Percentiles rank a stretch among this genome's conserved stretches.
Conservation (phyloP, 345 rosid genomes). For the Brassica napus region DNA sequence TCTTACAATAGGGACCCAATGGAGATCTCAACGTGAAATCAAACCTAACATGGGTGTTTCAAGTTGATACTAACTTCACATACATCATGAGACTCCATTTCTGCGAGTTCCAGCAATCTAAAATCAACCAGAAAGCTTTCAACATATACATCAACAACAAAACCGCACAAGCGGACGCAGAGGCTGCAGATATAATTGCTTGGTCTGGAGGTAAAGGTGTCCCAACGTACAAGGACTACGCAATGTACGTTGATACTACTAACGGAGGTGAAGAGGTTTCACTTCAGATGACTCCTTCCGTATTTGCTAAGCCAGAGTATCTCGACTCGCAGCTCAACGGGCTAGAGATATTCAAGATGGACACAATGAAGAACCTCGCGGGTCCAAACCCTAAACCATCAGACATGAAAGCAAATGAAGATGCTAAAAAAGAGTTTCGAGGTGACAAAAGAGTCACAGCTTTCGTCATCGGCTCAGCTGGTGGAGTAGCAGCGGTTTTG, state of each 20-base stretch:
- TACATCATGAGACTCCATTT: conserved; percentile 76
- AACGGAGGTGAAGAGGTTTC: conserved; percentile 39
- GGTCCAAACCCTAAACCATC: conserved; percentile 71
- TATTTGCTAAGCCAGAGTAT: conserved; percentile 42
- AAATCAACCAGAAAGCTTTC: conserved; percentile 63
- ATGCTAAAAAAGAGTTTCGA: conserved; percentile 11
- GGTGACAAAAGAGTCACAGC: conserved; percentile 34
- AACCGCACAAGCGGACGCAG: conserved; percentile 46
- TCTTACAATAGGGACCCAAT: conserved; percentile 40
- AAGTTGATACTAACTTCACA: conserved; percentile 65
- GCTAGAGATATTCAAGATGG: conserved; percentile 75
- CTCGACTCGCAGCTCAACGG: conserved; percentile 62
- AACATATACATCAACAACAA: conserved; percentile 67
- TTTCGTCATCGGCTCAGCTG: conserved; percentile 54
- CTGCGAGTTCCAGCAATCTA: conserved; percentile 53
- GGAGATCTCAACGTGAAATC: conserved; percentile 44
- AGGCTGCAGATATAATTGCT: conserved; percentile 55
- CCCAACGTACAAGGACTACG: conserved; percentile 45
- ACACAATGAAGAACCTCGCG: conserved; percentile 47
- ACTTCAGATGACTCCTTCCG: conserved; percentile 59
- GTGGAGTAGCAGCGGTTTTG: conserved; percentile 60
- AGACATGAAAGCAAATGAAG: conserved; percentile 44
- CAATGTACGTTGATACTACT: conserved; percentile 39
- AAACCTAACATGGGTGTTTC: conserved; percentile 75
- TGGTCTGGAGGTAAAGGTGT: conserved; percentile 52